Percentiles rank a stretch among this genome's conserved stretches.
These are phyloP conservation scores for Endotrypanum monterogeii DNA, from an alignment of 208 protist genomes.

Conservation along the genomic window DNA sequence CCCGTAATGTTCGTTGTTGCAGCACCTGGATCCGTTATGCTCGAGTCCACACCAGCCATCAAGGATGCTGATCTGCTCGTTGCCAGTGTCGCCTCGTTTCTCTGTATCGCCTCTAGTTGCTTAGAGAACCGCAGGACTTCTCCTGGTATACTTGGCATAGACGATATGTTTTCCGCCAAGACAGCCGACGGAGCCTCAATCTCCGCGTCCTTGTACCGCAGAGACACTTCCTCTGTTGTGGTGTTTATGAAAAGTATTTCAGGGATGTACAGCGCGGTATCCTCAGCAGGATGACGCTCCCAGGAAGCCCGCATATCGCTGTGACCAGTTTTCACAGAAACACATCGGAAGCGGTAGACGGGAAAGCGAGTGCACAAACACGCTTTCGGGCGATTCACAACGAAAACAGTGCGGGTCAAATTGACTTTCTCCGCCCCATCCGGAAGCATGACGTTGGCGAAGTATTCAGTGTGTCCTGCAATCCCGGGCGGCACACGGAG, in stretches of 20 bases:
- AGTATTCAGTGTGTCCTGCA: constrained; percentile 50
- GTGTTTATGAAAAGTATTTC: constrained; percentile 47
- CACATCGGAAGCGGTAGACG: constrained; percentile 49
- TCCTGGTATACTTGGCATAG: constrained; percentile 26
- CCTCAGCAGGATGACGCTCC: constrained; percentile 26
- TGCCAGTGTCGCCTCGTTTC: constrained; percentile 18
- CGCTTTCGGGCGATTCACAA: constrained; percentile 55
- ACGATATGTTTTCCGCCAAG: constrained; percentile 31
- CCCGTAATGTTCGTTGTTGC: neutral
- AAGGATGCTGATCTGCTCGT: constrained; percentile 14
- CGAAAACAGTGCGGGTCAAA: constrained; percentile 63
- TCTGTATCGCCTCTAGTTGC: constrained; percentile 37
- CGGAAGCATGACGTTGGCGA: constrained; percentile 81
- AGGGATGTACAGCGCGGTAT: constrained; percentile 23
- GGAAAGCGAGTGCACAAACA: constrained; percentile 42
- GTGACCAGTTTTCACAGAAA: neutral
- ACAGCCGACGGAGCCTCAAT: constrained; percentile 26
- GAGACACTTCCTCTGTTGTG: constrained; percentile 25
- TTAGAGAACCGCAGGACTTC: constrained; percentile 32
- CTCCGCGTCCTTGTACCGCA: constrained; percentile 39
- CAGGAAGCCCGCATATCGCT: constrained; percentile 10
- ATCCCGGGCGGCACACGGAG: constrained; percentile 19
- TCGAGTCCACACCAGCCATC: constrained; percentile 2
- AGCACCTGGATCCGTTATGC: neutral
- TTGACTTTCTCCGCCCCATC: constrained; percentile 74